These are phyloP conservation scores for Cryphonectria radicalis DNA, from an alignment of 2,329 filamentous ascomycete genomes.

Conservation along the genomic window DNA sequence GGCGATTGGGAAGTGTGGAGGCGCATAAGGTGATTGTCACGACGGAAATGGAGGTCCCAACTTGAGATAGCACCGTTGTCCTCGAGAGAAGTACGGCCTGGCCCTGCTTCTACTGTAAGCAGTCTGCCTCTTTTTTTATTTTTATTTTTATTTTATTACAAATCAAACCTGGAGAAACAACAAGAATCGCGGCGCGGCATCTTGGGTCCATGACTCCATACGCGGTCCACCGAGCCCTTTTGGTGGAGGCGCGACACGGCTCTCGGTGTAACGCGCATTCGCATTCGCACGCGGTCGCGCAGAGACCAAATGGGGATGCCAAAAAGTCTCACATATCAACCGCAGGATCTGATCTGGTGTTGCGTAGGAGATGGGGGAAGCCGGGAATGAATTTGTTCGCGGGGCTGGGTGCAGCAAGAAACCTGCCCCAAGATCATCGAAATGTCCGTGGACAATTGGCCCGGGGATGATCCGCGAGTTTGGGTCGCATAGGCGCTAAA, in stretches of 20 bases:
- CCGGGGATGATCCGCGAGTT: not conserved
- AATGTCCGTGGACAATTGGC: slow-evolving; percentile 4
- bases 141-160: not conserved
- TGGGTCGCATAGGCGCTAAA: not conserved
- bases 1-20: not conserved
- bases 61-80: not conserved
- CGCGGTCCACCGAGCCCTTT: not conserved
- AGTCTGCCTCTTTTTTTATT: not conserved
- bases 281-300: slow-evolving; percentile 3
- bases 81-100: not conserved
- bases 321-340: not conserved
- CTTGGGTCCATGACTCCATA: not conserved
- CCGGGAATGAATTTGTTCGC: not conserved
- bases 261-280: not conserved
- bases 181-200: not conserved
- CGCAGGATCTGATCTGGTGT: slow-evolving; percentile 1
- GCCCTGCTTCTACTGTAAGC: too few species aligned
- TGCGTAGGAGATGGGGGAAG: not conserved
- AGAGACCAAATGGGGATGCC: not conserved
- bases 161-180: not conserved
- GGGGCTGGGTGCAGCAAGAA: not conserved
- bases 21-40: not conserved
- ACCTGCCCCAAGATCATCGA: not conserved
- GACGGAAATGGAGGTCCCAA: not conserved
- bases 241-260: not conserved